A percentile compares a stretch with the other conserved stretches of the same genome.
Conservation (phyloP, 2,329 filamentous ascomycete species). For the Ceratocystis papillata region DNA sequence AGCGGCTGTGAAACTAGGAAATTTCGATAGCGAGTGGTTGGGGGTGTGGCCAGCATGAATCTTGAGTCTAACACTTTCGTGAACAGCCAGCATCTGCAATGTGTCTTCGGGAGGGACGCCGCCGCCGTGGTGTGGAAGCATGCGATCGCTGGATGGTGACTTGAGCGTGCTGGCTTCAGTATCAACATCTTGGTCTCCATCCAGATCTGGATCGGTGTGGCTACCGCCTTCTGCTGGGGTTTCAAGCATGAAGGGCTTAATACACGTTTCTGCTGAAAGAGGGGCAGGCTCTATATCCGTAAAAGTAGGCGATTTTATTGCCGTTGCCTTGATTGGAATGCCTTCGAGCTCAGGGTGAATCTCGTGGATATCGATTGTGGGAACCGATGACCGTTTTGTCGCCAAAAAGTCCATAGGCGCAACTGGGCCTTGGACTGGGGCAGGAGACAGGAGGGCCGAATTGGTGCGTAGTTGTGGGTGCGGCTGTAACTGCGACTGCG, state of each 20-base stretch:
- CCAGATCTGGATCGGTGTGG: not conserved
- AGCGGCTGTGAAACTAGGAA: constrained; percentile 32
- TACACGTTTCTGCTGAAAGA: not conserved
- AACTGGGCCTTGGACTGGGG: constrained; percentile 17
- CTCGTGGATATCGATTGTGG: constrained; percentile 47
- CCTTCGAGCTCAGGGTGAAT: constrained; percentile 51
- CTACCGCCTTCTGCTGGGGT: not conserved
- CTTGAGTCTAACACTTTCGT: constrained; percentile 43
- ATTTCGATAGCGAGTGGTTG: constrained; percentile 46
- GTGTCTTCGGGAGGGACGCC: constrained; percentile 32
- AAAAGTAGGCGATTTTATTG: constrained; percentile 44
- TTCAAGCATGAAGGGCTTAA: constrained; percentile 1
- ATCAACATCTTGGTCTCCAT: constrained; percentile 7
- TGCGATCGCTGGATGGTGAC: not conserved
- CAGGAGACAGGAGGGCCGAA: constrained; percentile 14
- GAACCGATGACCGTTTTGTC: constrained; percentile 30
- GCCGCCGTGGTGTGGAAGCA: constrained; percentile 25
- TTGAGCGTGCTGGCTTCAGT: constrained; percentile 6
- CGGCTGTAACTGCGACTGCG: constrained; percentile 5
- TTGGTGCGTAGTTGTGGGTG: not conserved
- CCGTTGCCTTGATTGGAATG: constrained; percentile 45
- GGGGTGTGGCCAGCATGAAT: constrained; percentile 56
- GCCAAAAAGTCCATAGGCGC: constrained; percentile 32
- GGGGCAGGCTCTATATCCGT: constrained; percentile 30
- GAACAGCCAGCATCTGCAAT: constrained; percentile 38